Percentiles rank a stretch among this genome's conserved stretches.
phyloP scores from a whole-genome alignment of 257 asterid genomes.

The Solanum stenotomum region DNA sequence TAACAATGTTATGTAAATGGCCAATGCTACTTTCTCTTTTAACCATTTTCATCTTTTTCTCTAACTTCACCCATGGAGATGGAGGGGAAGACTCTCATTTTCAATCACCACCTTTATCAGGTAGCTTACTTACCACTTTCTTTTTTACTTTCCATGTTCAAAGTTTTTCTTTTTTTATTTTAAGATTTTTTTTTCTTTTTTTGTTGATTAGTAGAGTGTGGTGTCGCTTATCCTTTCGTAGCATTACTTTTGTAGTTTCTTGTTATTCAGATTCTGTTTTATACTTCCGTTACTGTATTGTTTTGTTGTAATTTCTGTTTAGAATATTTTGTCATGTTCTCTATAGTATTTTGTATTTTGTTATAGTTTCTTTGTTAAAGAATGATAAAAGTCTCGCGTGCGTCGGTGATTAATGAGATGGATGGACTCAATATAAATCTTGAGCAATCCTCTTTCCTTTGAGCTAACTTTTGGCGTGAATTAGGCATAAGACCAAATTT shows the following conservation, averaged over 20 bases:
- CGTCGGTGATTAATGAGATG: no score
- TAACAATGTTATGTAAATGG: constrained; percentile 20
- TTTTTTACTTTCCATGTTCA: background rate
- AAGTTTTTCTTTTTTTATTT: background rate
- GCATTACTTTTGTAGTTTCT: background rate
- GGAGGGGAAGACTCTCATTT: constrained; percentile 12
- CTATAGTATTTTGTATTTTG: no score
- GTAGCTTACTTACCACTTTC: constrained; percentile 27
- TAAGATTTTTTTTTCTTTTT: background rate
- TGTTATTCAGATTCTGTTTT: background rate
- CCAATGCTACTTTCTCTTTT: constrained; percentile 14
- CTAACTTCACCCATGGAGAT: constrained; percentile 14
- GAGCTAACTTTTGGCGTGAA: no score
- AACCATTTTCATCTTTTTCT: constrained; percentile 13
- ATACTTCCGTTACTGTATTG: background rate
- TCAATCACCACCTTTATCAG: constrained; percentile 18
- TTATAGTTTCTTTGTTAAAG: no score
- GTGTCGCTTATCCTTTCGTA: background rate
- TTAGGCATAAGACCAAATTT: no score
- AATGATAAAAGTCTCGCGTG: no score
- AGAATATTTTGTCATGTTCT: background rate
- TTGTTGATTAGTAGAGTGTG: background rate
- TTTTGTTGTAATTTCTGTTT: background rate
- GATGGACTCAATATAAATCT: no score
- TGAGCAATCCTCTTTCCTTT: no score